These are phyloP conservation scores for Thelephora ganbajun DNA, from an alignment of 768 basidiomycete genomes.

Conservation along the genomic window DNA sequence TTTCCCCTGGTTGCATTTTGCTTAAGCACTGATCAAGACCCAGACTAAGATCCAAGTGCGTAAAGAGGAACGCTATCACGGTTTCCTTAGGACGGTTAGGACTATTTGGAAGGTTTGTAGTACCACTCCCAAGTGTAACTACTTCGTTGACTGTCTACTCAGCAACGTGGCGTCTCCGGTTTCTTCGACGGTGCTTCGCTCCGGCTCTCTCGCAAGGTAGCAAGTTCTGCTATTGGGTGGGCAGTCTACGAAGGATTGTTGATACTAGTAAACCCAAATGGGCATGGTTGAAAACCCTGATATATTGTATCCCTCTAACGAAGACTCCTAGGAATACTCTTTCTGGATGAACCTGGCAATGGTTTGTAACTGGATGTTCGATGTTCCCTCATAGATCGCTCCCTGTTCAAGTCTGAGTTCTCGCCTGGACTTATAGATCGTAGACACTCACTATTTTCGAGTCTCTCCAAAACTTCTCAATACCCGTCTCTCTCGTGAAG, in stretches of 20 bases:
- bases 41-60: conserved; percentile 91
- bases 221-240: conserved; percentile 88
- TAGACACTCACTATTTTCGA: conserved; percentile 76
- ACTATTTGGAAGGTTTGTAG: conserved; percentile 51
- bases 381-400: conserved; percentile 88
- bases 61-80: conserved; percentile 60
- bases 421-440: not conserved
- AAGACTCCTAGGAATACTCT: conserved; percentile 43
- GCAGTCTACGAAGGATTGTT: conserved; percentile 75
- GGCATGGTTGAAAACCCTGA: not conserved
- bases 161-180: conserved; percentile 72
- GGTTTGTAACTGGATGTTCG: conserved; percentile 96
- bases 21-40: not conserved
- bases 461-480: conserved; percentile 95
- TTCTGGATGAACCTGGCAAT: conserved; percentile 88
- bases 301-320: not conserved
- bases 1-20: no score
- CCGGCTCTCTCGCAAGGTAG: conserved; percentile 72
- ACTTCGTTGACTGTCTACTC: not conserved
- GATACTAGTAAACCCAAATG: conserved; percentile 29
- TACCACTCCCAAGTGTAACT: not conserved
- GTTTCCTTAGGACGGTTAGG: conserved; percentile 45
- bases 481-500: conserved; percentile 85
- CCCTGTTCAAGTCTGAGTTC: conserved; percentile 31
- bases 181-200: conserved; percentile 83